Percentiles rank a stretch among this genome's conserved stretches.
These are phyloP conservation scores for Stellera chamaejasme DNA, from an alignment of 345 rosid species.

Conservation along the genomic window DNA sequence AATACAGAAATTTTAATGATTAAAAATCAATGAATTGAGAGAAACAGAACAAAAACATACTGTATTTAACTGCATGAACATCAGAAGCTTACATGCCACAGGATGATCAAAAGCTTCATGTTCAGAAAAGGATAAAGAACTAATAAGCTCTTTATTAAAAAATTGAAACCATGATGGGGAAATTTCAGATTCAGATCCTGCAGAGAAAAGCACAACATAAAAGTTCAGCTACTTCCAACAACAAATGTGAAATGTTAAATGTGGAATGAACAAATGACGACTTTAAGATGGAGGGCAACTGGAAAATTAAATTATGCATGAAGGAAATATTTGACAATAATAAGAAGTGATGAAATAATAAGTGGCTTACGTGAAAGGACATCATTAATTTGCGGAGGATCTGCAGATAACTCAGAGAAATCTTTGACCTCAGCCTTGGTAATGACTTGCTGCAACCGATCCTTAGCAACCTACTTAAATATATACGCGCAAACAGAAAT, in stretches of 20 bases:
- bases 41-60: not conserved
- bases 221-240: constrained; percentile 6
- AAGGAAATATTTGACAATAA: not conserved
- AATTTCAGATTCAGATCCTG: constrained; percentile 71
- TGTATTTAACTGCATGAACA: constrained; percentile 9
- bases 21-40: not conserved
- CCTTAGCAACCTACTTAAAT: constrained; percentile 59
- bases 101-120: constrained; percentile 99
- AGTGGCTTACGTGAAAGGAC: constrained; percentile 53
- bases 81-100: constrained; percentile 73
- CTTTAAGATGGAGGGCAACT: not conserved
- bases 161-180: constrained; percentile 80
- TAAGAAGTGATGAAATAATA: constrained; percentile 1
- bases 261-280: too few relatives aligned
- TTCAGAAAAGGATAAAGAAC: constrained; percentile 67
- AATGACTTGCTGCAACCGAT: constrained; percentile 65
- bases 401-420: constrained; percentile 42
- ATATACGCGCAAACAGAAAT: constrained; percentile 16
- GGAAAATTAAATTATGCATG: not conserved
- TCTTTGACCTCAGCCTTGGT: constrained; percentile 63
- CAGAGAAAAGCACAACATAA: constrained; percentile 13
- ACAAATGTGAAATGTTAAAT: not conserved
- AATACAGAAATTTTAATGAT: not conserved
- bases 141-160: constrained; percentile 75
- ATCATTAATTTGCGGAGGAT: constrained; percentile 49